Evolutionary conservation across 345 rosid genomes (phyloP), one percentile per base, ranked within the genome.

Genomic region (Syzygium aromaticum): DNA sequence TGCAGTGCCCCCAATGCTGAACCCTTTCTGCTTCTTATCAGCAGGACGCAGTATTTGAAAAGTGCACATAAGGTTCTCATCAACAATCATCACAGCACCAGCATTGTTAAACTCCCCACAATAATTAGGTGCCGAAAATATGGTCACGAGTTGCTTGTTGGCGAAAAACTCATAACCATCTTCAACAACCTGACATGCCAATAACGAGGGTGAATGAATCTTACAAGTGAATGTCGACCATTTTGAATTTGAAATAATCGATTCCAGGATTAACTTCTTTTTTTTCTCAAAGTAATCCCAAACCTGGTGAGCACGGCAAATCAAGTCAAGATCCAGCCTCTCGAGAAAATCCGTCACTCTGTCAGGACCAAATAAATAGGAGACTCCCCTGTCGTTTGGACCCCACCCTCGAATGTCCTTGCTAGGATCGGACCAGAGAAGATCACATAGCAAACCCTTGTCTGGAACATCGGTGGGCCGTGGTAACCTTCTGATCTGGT

Each of bases 221-320:
- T 33, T 33, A 67, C 23, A 17, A 67, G 80, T 67, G 25, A 67
- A 67, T 67, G 25, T 33, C 25, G 80, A 73, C 49, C 80, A 21
- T 33, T 10, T 33, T 4, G 80, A 73, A 73, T 33, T 40, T 21
- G 46, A 73, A 21, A 73, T 73, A 73, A 73, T 33, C 49, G 7
- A 33, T 33, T 73, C 46, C 22, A 33, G 80, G 80, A 19, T 40
- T 73, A 73, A 73, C 46, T 17, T 49, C n/a, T 30, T 78, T 64
- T 64, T 77, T 52, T 77, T 51, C 7, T 84, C 57, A 5, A 87
- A 84, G 27, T 28, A 54, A 84, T 84, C 43, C 52, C 89, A 83
- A 87, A 97, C 99, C 98, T 97, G 96, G 80, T 97, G 98, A 80
- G 96, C 98, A 19, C 99, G 95, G 80, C 98, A 96, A 87, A 97